Evolutionary conservation across 1,139 yeast species (phyloP).

Genomic region (Lodderomyces theae): DNA sequence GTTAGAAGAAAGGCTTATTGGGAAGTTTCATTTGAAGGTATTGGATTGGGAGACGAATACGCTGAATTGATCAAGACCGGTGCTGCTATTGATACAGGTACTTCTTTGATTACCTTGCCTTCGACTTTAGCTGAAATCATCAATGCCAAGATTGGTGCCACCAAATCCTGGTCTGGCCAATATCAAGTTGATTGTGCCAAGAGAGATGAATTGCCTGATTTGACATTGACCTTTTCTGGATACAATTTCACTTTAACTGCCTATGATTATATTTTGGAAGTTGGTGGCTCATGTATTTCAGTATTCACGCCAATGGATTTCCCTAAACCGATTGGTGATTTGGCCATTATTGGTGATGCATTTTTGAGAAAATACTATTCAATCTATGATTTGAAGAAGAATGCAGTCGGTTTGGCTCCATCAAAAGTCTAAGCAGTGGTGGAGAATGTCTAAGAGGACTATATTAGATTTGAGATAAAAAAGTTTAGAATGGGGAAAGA

Average conservation of each 20-base stretch:
- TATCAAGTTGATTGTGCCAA: constrained; percentile 85
- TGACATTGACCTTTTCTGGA: constrained; percentile 86
- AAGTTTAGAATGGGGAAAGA: neutral
- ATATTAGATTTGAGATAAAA: neutral
- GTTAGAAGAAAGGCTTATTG: constrained; percentile 99
- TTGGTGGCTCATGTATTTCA: constrained; percentile 91
- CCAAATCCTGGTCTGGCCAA: constrained; percentile 96
- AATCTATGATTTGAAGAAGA: constrained; percentile 81
- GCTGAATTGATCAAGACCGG: constrained; percentile 82
- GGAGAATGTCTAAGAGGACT: neutral
- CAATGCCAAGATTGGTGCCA: constrained; percentile 94
- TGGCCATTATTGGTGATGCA: constrained; percentile 95
- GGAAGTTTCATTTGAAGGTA: constrained; percentile 92
- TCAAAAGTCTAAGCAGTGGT: constrained; percentile 11
- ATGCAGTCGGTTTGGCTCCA: constrained; percentile 89
- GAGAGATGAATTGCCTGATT: constrained; percentile 81
- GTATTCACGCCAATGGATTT: constrained; percentile 96
- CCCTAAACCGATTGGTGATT: constrained; percentile 94
- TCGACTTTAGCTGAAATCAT: constrained; percentile 92
- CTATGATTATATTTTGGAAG: constrained; percentile 88
- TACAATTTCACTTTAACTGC: constrained; percentile 86
- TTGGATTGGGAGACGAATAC: constrained; percentile 86
- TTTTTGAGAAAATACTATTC: constrained; percentile 95
- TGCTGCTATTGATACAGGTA: constrained; percentile 98
- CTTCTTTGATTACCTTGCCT: constrained; percentile 92